Evolutionary conservation across 352 stramenopile species (phyloP), one percentile per base, ranked within the genome.

Genomic region (Elongisporangium anandrum): DNA sequence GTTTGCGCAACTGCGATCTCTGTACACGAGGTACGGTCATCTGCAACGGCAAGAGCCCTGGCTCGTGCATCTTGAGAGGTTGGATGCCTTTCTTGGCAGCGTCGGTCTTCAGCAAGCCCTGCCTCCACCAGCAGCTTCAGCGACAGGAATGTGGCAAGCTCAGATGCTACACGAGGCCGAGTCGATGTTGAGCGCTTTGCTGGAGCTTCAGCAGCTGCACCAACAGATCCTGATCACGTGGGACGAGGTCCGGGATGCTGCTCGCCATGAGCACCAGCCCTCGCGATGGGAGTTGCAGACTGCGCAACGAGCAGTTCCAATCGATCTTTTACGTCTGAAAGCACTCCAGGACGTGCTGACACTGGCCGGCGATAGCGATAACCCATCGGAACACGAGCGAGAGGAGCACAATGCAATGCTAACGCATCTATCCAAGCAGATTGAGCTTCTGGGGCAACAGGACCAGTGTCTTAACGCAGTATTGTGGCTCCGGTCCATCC

Each of bases 11-110:
- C 50, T 96, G 8, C 75, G 77, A 8, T 71, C 73, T 22, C 63
- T 91, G 6, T 82, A 84, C 34, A 59, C 63, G 2, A 72, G 77
- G 1, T 95, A 95, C 56, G 68, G 60, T 22, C 61, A 73, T 23
- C 60, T 85, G 24, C 63, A 92, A 23, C 70, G 79, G 61, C 60
- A 70, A 22, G 72, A 87, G 57, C 69, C 70, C 13, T 91, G 81
- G 79, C 50, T 64, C 5, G 21, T 80, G 7, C 67, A 70, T n/a
- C 56, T 87, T 0, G 64, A 77, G 22, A 73, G 79, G 19, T 45
- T 91, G 0, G 61, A 82, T 29, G 66, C 75, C 21, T 80, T 79
- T 19, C 64, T 87, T 8, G 73, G 66, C 1, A 62, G 57, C 19
- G 50, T 64, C 17, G 21, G 45, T 3, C 48, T 12, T 62, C 58